Evolutionary conservation across 176 grass and related monocot species (phyloP).

Genomic region (Bolboschoenus planiculmis): DNA sequence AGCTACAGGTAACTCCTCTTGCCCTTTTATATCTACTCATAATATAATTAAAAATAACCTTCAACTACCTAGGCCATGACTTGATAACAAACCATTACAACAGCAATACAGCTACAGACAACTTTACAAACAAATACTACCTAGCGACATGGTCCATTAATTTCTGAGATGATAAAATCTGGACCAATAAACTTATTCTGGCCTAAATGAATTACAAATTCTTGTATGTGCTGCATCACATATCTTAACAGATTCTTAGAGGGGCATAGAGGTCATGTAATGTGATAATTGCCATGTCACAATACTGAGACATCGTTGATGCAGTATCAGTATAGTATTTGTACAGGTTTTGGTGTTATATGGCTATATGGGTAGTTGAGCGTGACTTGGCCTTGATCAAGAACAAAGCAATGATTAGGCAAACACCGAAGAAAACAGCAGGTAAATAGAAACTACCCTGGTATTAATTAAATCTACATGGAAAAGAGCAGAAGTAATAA

Average conservation of each 20-base stretch:
- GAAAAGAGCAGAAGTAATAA: background rate
- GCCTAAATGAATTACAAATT: background rate
- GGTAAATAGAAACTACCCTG: background rate
- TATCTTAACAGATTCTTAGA: slow-evolving; percentile 1
- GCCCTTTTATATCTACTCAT: background rate
- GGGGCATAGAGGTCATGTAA: no score
- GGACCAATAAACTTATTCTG: background rate
- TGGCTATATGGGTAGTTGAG: no score
- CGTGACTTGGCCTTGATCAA: no score
- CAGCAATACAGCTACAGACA: background rate
- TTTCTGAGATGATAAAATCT: background rate
- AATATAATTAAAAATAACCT: background rate
- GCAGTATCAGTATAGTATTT: no score
- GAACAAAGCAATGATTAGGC: background rate
- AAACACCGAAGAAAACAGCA: background rate
- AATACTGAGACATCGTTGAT: no score
- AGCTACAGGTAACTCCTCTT: background rate
- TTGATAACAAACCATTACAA: background rate
- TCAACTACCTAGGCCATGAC: background rate
- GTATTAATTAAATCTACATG: background rate
- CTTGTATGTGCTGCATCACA: background rate
- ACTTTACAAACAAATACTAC: background rate
- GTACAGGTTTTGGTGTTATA: no score
- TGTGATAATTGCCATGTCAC: no score
- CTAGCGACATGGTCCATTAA: background rate